phyloP scores from a whole-genome alignment of 2,329 filamentous ascomycete species.

The Exserohilum turcica region DNA sequence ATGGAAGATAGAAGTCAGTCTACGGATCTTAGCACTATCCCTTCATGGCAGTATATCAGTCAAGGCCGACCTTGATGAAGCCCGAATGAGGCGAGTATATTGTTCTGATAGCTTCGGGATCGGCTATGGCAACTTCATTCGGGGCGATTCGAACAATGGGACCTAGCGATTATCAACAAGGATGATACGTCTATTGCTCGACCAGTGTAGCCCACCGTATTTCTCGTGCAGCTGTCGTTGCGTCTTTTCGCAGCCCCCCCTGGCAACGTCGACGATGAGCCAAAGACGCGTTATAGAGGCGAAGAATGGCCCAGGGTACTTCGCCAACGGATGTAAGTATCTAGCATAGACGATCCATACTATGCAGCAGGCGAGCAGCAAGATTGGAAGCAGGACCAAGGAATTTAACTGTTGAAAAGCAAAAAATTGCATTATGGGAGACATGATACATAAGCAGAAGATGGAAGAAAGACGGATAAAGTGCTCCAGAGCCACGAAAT shows the following conservation, averaged over 20 bases:
- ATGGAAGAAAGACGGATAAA: neutral
- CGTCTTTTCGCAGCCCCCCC: neutral
- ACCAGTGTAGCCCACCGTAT: neutral
- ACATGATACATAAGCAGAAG: neutral
- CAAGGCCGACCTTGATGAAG: neutral
- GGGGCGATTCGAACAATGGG: slow-evolving; percentile 11
- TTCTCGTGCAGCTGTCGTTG: neutral
- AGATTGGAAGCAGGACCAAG: neutral
- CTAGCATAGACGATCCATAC: neutral
- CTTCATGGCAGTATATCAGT: fast-evolving
- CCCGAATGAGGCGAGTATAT: slow-evolving; percentile 4
- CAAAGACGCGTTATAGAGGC: slow-evolving; percentile 6
- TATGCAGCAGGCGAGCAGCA: neutral
- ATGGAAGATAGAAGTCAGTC: slow-evolving; percentile 12
- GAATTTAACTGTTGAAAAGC: too few relatives aligned
- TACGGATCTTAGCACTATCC: neutral
- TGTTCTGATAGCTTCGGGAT: slow-evolving; percentile 5
- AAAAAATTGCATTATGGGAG: neutral
- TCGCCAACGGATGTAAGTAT: slow-evolving; percentile 1
- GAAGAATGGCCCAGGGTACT: slow-evolving; percentile 9
- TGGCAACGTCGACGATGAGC: slow-evolving; percentile 1
- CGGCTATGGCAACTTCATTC: slow-evolving; percentile 10
- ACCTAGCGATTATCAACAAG: neutral
- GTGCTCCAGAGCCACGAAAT: neutral
- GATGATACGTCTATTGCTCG: neutral